These are phyloP conservation scores for Aspergillus sclerotialis DNA, from an alignment of 2,329 filamentous ascomycete species.

Conservation along the genomic window DNA sequence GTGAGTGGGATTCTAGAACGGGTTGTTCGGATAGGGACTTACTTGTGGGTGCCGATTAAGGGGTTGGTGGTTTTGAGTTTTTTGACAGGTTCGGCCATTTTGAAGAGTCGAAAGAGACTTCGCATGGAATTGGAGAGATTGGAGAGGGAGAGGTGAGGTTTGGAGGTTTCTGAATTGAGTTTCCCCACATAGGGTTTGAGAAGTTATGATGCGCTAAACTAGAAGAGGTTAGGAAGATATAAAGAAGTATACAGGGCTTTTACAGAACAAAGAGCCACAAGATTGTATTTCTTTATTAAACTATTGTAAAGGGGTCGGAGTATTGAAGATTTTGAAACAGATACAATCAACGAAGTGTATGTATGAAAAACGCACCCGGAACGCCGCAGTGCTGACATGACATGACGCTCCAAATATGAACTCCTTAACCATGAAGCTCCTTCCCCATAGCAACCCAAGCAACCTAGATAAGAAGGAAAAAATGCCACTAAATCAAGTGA, in stretches of 20 bases:
- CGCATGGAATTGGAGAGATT: constrained; percentile 14
- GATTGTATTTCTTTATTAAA: too few species aligned
- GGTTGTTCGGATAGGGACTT: constrained; percentile 7
- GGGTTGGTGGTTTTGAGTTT: constrained; percentile 69
- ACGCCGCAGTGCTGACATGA: constrained; percentile 16
- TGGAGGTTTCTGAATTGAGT: too few species aligned
- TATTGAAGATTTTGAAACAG: too few species aligned
- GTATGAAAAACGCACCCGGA: constrained; percentile 11
- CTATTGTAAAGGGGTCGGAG: too few species aligned
- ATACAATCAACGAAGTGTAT: background rate
- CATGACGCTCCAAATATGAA: constrained; percentile 11
- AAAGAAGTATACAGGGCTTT: too few species aligned
- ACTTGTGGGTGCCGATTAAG: constrained; percentile 86
- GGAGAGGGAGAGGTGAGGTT: background rate
- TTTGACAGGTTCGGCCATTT: constrained; percentile 66
- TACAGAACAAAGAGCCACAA: too few species aligned
- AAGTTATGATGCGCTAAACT: too few species aligned
- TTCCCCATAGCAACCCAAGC: constrained; percentile 5
- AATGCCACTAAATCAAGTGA: constrained; percentile 11
- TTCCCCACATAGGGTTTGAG: too few species aligned
- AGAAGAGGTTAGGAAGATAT: too few species aligned
- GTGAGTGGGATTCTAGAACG: constrained; percentile 3
- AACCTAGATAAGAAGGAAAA: constrained; percentile 6
- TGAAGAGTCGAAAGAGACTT: constrained; percentile 38
- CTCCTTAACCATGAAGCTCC: constrained; percentile 13